Evolutionary conservation across 2,329 filamentous ascomycete species (phyloP), one percentile per base, ranked within the genome.

Genomic region (Hymenoscyphus fructigenus): DNA sequence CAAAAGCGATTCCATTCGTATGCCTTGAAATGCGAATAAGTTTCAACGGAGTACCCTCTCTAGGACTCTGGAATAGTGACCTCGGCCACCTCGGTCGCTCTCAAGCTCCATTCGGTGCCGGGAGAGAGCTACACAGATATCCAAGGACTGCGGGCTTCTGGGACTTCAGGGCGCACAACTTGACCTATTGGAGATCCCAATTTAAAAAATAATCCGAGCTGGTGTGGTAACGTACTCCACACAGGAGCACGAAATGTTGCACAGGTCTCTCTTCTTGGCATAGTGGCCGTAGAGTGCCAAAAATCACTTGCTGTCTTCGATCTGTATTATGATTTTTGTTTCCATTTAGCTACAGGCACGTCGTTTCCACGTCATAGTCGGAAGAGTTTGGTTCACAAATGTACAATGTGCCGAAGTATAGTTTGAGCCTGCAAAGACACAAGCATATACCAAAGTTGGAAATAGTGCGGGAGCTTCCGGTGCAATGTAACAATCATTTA

Each of bases 291-390:
- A 38, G 36, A 38, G 5, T 15, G 17, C 36, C 36, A 38, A 5
- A 38, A 2, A 17, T 5, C 14, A 2, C 34, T 38, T 15, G 3
- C 12, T 38, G 14, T 17, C 14, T 38, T 32, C 29, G 4, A 12
- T 26, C 4, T 50, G 2, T 23, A 53, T 23, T 53, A 5, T 23
- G 20, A 5, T 26, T 26, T 53, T 53, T 5, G 20, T 14, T 53
- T 53, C 20, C 47, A 53, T 26, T 14, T 53, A 23, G 47, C 47
- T 53, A 23, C 47, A 53, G 26, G 47, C 47, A 53, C 47, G 47
- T 53, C 47, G 47, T 53, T 53, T 53, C 47, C 47, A 53, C 47
- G 47, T 23, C 47, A 23, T 53, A 26, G 47, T 53, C 12, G 20
- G 20, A 26, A 50, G 44, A 50, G 3, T 7, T 20, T 50, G 10